Conservation (phyloP, 768 basidiomycete species). For the Lactifluus echinatus region DNA sequence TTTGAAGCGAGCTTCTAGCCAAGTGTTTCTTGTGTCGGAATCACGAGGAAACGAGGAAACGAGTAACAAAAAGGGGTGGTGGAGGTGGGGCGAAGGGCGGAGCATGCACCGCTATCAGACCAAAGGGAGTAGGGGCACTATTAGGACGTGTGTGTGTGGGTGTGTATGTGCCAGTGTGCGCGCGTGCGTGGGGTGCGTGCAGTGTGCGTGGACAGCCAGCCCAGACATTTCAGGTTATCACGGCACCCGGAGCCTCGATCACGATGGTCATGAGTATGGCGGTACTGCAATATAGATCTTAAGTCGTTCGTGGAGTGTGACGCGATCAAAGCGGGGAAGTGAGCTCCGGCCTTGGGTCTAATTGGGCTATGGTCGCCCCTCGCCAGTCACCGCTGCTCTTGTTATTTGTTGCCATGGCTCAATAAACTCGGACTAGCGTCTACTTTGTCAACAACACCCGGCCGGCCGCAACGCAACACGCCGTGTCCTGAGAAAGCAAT, state of each 20-base stretch:
- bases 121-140: not conserved
- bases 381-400: no score
- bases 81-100: not conserved
- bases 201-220: not conserved
- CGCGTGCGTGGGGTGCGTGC: not conserved
- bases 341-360: not conserved
- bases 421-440: not conserved
- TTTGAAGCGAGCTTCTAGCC: not conserved
- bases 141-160: not conserved
- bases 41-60: not conserved
- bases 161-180: not conserved
- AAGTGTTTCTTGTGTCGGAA: not conserved
- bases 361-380: not conserved
- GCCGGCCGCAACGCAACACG: not conserved
- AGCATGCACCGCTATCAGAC: not conserved
- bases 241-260: not conserved
- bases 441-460: not conserved
- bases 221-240: not conserved
- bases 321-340: not conserved
- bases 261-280: not conserved
- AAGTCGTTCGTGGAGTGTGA: not conserved
- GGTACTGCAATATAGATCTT: not conserved
- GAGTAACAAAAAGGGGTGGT: not conserved
- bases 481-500: not conserved
- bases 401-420: not conserved